Evolutionary conservation across 2,329 filamentous ascomycete genomes (phyloP).

Genomic region (Trichoderma breve): DNA sequence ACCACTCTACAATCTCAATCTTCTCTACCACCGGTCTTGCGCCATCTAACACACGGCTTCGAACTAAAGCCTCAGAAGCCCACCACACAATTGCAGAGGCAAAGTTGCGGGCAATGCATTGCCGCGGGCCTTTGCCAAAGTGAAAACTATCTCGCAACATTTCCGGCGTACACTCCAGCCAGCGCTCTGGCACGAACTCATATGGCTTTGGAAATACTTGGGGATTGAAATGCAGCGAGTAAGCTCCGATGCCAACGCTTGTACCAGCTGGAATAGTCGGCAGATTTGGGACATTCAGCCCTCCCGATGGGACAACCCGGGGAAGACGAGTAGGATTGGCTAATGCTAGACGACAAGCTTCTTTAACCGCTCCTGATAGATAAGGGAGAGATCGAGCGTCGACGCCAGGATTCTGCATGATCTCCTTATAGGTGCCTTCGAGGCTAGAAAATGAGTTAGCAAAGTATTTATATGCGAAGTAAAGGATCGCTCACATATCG

Average conservation of each 20-base stretch:
- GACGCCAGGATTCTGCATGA: background rate
- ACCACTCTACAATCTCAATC: slow-evolving; percentile 1
- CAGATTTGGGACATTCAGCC: background rate
- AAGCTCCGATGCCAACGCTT: background rate
- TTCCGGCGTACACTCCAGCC: background rate
- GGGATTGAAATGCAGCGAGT: background rate
- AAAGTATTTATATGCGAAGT: background rate
- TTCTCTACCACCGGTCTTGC: background rate
- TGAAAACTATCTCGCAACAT: background rate
- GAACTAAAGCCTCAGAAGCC: background rate
- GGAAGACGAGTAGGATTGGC: slow-evolving; percentile 1
- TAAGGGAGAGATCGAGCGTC: background rate
- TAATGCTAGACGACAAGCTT: background rate
- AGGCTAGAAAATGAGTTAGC: background rate
- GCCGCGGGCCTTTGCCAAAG: background rate
- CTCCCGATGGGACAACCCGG: background rate
- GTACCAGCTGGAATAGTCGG: background rate
- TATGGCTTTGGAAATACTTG: background rate
- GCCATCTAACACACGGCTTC: background rate
- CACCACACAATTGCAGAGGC: background rate
- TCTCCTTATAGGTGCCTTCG: background rate
- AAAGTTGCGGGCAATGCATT: slow-evolving; percentile 1
- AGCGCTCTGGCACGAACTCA: background rate
- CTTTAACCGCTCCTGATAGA: background rate
- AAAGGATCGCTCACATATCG: background rate